Conservation (phyloP, 371 early-diverging fungal genomes). For the Catenaria anguillulae region DNA sequence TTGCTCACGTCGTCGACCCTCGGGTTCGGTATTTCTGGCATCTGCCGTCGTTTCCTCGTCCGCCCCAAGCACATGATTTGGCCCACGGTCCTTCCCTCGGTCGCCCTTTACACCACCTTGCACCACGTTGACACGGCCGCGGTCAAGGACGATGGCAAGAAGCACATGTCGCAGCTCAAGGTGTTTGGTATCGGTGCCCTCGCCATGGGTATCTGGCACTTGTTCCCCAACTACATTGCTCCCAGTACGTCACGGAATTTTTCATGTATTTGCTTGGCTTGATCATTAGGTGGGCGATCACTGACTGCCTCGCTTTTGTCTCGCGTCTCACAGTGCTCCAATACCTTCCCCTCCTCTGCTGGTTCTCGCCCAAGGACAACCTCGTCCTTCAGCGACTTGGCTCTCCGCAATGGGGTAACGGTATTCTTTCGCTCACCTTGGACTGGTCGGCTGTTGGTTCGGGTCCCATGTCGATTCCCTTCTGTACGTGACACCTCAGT, state of each 20-base stretch:
- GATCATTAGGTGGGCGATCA: too few species aligned
- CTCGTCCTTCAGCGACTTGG: conserved; percentile 15
- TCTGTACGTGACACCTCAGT: too few species aligned
- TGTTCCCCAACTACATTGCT: neutral
- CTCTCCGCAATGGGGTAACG: conserved; percentile 23
- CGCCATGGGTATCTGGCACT: neutral
- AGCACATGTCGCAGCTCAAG: neutral
- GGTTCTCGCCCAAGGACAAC: conserved; percentile 32
- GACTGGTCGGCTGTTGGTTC: conserved; percentile 23
- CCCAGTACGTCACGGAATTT: too few species aligned
- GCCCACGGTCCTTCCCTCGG: conserved; percentile 43
- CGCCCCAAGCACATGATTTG: conserved; percentile 73
- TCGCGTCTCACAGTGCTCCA: too few species aligned
- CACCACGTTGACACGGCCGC: neutral
- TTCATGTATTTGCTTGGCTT: too few species aligned
- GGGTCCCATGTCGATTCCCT: conserved; percentile 21
- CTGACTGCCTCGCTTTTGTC: too few species aligned
- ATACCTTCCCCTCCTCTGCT: conserved; percentile 57
- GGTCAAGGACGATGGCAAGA: neutral
- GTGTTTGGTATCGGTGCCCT: neutral
- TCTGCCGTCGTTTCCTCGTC: conserved; percentile 58
- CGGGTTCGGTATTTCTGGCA: conserved; percentile 73
- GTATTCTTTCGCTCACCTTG: conserved; percentile 21
- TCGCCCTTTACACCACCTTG: neutral
- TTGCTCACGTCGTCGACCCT: conserved; percentile 51